Percentiles rank a stretch among this genome's conserved stretches.
phyloP scores from a whole-genome alignment of 768 basidiomycete genomes.

The Leccinellum luteum region DNA sequence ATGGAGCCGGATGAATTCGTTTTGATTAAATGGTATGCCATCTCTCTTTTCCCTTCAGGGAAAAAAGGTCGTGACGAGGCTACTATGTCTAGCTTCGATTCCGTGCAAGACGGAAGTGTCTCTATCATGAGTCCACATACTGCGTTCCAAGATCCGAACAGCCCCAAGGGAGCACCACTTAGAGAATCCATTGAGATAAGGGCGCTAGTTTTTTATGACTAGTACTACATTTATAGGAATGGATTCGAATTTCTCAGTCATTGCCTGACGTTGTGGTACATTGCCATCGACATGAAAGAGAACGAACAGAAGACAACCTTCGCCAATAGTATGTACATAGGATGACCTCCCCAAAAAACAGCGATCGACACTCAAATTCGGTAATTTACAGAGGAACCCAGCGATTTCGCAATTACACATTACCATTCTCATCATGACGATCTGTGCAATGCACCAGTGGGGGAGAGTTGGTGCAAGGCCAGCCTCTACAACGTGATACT shows the following conservation, averaged over 20 bases:
- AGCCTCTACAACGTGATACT: neutral
- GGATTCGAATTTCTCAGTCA: neutral
- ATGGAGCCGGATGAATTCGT: constrained; percentile 46
- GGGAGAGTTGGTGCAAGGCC: neutral
- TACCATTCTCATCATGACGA: constrained; percentile 2
- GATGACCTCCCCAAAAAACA: no score
- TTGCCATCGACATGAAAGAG: neutral
- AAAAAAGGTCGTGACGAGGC: neutral
- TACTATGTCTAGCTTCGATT: constrained; percentile 28
- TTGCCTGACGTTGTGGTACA: neutral
- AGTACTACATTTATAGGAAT: neutral
- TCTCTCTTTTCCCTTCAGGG: neutral
- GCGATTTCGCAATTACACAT: neutral
- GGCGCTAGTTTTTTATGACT: constrained; percentile 31
- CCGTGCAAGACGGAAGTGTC: constrained; percentile 34
- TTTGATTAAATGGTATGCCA: constrained; percentile 47
- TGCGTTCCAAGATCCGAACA: constrained; percentile 34
- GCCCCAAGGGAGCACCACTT: constrained; percentile 27
- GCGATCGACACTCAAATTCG: no score
- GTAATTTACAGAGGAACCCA: neutral
- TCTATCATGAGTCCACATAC: constrained; percentile 34
- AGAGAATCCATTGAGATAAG: constrained; percentile 37
- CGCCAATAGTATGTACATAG: no score
- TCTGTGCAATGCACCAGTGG: neutral
- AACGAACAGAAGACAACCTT: neutral